Evolutionary conservation across 2,329 filamentous ascomycete species (phyloP).

Genomic region (Calonectria leucothoes): DNA sequence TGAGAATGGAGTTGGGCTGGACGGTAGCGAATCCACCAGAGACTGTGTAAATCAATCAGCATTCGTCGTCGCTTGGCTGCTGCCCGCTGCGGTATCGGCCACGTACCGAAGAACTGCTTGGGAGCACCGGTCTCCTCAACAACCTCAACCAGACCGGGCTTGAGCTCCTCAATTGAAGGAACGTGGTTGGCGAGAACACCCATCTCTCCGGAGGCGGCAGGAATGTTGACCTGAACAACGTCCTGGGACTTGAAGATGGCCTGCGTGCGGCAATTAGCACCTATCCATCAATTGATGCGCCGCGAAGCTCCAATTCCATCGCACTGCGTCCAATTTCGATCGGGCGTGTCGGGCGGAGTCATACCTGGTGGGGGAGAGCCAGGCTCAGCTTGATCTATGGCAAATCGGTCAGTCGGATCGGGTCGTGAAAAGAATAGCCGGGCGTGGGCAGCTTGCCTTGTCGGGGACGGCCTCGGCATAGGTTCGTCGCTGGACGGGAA

Average conservation of each 20-base stretch:
- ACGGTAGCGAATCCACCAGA: constrained; percentile 97
- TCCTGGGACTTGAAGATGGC: constrained; percentile 76
- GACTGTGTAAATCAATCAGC: constrained; percentile 69
- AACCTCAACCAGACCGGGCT: constrained; percentile 94
- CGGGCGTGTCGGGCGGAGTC: constrained; percentile 47
- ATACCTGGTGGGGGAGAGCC: constrained; percentile 97
- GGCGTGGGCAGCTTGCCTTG: constrained; percentile 67
- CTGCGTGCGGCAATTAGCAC: constrained; percentile 70
- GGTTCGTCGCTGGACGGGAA: constrained; percentile 84
- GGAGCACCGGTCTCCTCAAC: constrained; percentile 88
- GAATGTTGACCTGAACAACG: constrained; percentile 96
- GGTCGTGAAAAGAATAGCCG: constrained; percentile 36
- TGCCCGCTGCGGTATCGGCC: constrained; percentile 21
- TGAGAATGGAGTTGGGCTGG: constrained; percentile 92
- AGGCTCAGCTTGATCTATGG: constrained; percentile 93
- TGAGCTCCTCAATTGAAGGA: constrained; percentile 98
- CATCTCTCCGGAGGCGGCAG: constrained; percentile 98
- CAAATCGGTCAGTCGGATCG: constrained; percentile 39
- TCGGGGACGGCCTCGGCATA: constrained; percentile 91
- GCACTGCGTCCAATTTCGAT: constrained; percentile 36
- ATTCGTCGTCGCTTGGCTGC: not conserved
- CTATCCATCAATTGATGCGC: constrained; percentile 42
- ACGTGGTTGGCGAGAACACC: constrained; percentile 99
- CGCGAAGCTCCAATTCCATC: constrained; percentile 43
- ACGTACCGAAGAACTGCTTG: constrained; percentile 99